These are phyloP conservation scores for Hypomyces perniciosus DNA, from an alignment of 2,329 filamentous ascomycete species.

Conservation along the genomic window DNA sequence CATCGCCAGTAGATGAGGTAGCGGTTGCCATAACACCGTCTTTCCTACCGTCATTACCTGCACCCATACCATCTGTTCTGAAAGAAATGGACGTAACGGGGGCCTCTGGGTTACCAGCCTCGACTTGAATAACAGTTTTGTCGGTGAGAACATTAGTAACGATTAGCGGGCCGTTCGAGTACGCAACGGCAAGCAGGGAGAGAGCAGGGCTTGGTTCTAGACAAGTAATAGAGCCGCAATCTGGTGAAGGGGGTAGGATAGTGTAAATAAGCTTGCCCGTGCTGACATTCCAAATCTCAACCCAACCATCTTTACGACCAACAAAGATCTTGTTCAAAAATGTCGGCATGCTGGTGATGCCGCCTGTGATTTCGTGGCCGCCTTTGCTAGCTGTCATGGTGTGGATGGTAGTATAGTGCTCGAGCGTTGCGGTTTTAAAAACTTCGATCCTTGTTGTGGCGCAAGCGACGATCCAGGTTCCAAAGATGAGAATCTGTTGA, in stretches of 20 bases:
- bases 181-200: constrained; percentile 81
- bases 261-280: constrained; percentile 89
- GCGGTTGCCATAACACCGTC: constrained; percentile 93
- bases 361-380: constrained; percentile 66
- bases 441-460: constrained; percentile 72
- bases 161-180: constrained; percentile 69
- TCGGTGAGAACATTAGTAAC: constrained; percentile 80
- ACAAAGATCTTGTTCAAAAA: constrained; percentile 95
- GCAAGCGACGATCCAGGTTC: constrained; percentile 84
- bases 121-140: constrained; percentile 62
- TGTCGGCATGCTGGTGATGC: constrained; percentile 83
- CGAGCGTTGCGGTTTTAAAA: constrained; percentile 76
- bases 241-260: constrained; percentile 66
- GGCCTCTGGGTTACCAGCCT: constrained; percentile 57
- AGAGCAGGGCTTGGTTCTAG: constrained; percentile 79
- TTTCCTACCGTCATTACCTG: constrained; percentile 77
- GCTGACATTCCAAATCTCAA: constrained; percentile 97
- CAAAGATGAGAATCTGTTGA: constrained; percentile 73
- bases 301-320: constrained; percentile 76
- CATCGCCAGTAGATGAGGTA: constrained; percentile 70
- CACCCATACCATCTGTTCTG: constrained; percentile 80
- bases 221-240: constrained; percentile 77
- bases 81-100: constrained; percentile 82
- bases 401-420: constrained; percentile 84
- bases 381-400: constrained; percentile 50